Evolutionary conservation across 1,139 yeast genomes (phyloP).

Genomic region (Casaregolazyma lundiana): DNA sequence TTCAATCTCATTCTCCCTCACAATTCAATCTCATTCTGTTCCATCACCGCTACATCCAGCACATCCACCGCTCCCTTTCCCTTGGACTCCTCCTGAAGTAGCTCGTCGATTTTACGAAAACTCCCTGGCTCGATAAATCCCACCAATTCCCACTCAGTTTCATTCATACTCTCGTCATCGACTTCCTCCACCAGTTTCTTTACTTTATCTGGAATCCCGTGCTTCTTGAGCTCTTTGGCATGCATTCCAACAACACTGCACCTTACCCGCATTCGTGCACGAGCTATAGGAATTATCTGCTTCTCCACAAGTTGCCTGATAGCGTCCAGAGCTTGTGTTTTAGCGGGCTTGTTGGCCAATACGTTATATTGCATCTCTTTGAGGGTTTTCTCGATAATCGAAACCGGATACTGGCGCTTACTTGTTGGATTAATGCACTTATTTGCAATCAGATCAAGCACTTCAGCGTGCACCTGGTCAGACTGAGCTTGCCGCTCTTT

Average conservation of each 20-base stretch:
- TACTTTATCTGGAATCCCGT: constrained; percentile 43
- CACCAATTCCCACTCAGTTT: constrained; percentile 52
- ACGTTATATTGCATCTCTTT: constrained; percentile 77
- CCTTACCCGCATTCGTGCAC: constrained; percentile 90
- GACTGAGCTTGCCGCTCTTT: constrained; percentile 80
- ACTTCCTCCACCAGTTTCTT: constrained; percentile 49
- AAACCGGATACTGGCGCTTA: constrained; percentile 87
- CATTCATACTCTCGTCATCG: constrained; percentile 46
- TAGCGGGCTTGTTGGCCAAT: constrained; percentile 73
- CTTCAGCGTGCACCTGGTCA: constrained; percentile 75
- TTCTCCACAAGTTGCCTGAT: constrained; percentile 69
- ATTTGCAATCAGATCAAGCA: constrained; percentile 76
- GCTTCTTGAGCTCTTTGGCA: constrained; percentile 45
- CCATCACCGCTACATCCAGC: constrained; percentile 82
- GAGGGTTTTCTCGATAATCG: constrained; percentile 87
- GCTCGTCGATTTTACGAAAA: constrained; percentile 63
- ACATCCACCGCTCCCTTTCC: constrained; percentile 72
- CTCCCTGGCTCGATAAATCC: constrained; percentile 34
- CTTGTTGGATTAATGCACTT: constrained; percentile 89
- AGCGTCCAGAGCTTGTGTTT: constrained; percentile 88
- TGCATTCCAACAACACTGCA: constrained; percentile 41
- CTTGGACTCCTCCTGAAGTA: constrained; percentile 50
- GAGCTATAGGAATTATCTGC: constrained; percentile 85
- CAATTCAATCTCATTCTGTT: constrained; percentile 45
- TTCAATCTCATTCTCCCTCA: constrained; percentile 13